Base-by-base conservation (phyloP, 1,139 yeast genomes). In the Hansenula lynferdii region DNA sequence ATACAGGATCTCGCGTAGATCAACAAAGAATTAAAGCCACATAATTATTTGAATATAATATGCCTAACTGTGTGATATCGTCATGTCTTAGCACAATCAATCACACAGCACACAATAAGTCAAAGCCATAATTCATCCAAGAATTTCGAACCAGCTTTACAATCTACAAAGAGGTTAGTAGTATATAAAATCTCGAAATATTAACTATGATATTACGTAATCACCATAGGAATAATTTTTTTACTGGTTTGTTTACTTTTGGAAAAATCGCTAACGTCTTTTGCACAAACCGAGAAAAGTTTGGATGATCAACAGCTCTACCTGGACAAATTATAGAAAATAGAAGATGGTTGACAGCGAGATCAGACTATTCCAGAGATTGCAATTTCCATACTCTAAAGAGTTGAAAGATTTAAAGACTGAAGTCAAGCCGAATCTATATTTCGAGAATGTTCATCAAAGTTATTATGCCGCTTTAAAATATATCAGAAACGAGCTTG, bases 391-490 rank as follows among this genome's bases (percentile, higher is more conserved):
- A 1, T 53, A 51, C 31, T 38, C 49, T 2, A 32, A 29, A 5
- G 55, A 47, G 23, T 21, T 53, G 20, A 42, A 40, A 12, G 48
- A 49, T 15, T 30, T 51, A 2, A 38, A 40, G 5, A 35, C 34
- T n/a, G 32, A 31, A 16, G 30, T 38, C 3, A 37, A 37, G 14
- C 57, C 57, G 7, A 48, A 48, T 26, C 28, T 53, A 11, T 36
- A 38, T 9, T 24, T 49, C 8, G 47, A 39, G 18, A 50, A 51
- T 34, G 40, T 32, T 8, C 35, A 35, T 28, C 54, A 53, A 23
- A 45, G 53, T 11, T 41, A 48, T 14, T 53, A 43, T 32, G 33
- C 47, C 6, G 39, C 46, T 8, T 36, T 53, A 20, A 50, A 49
- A 24, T 31, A 42, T 18, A 44, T 50, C 11, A 47, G 57, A 39